A percentile compares a stretch with the other conserved stretches of the same genome.
Conservation (phyloP, 1,284 basidiomycete species). For the Ceratobasidium sp. region DNA sequence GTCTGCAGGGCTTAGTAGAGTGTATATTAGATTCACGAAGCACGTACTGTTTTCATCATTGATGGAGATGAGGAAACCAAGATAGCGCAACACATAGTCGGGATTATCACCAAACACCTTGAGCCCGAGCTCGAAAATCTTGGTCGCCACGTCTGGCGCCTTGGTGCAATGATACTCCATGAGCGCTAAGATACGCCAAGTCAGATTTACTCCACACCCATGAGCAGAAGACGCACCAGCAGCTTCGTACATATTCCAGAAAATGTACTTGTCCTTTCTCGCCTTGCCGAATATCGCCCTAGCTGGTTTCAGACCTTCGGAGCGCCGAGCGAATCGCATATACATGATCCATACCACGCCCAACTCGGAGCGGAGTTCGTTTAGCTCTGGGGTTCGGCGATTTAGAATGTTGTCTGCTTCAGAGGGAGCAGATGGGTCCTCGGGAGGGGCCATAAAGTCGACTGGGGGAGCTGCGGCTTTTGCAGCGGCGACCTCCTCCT, state of each 20-base stretch:
- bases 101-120: slow-evolving; percentile 84
- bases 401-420: slow-evolving; percentile 48
- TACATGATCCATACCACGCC: slow-evolving; percentile 77
- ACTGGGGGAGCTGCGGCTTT: slow-evolving; percentile 34
- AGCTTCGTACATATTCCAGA: slow-evolving; percentile 95
- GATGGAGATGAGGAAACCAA: slow-evolving; percentile 91
- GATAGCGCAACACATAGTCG: slow-evolving; percentile 86
- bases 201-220: background rate
- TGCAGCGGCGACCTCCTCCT: slow-evolving; percentile 42
- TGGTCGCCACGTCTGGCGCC: slow-evolving; percentile 81
- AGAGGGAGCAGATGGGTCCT: slow-evolving; percentile 37
- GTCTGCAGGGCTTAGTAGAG: slow-evolving; percentile 59
- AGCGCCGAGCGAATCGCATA: slow-evolving; percentile 89
- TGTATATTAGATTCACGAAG: background rate
- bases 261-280: slow-evolving; percentile 80
- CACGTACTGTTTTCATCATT: slow-evolving; percentile 93
- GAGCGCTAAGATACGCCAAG: slow-evolving; percentile 65
- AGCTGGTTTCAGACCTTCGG: slow-evolving; percentile 82
- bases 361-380: slow-evolving; percentile 54
- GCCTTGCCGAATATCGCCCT: slow-evolving; percentile 84
- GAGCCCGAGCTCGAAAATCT: slow-evolving; percentile 95
- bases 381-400: slow-evolving; percentile 53
- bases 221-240: slow-evolving; percentile 63
- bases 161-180: slow-evolving; percentile 97
- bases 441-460: slow-evolving; percentile 29